Conservation (phyloP, 176 grass and related monocot species). For the Bonia amplexicaulis region DNA sequence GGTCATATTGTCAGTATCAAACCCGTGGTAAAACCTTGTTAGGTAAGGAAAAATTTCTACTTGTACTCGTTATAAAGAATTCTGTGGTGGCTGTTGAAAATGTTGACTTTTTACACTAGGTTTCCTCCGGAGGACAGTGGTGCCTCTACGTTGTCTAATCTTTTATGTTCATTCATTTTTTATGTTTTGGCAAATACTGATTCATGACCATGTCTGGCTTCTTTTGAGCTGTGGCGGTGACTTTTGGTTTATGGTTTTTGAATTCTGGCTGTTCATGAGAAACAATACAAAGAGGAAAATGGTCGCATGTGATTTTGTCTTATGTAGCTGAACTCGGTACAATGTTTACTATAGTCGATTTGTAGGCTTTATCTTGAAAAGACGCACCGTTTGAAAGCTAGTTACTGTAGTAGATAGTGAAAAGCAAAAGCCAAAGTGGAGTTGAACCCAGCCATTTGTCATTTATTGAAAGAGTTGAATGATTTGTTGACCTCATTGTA, state of each 20-base stretch:
- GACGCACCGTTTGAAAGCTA: too few species aligned
- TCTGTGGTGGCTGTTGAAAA: constrained; percentile 3
- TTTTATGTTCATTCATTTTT: constrained; percentile 5
- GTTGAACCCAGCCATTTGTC: neutral
- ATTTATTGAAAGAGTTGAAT: constrained; percentile 12
- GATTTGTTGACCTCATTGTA: neutral
- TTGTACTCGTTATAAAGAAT: neutral
- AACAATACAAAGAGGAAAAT: too few species aligned
- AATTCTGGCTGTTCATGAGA: too few species aligned
- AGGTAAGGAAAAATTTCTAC: neutral
- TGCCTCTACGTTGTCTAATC: neutral
- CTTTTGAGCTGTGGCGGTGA: too few species aligned
- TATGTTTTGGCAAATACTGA: neutral
- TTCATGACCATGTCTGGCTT: neutral
- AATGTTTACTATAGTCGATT: too few species aligned
- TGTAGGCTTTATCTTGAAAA: too few species aligned
- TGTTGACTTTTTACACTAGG: constrained; percentile 10
- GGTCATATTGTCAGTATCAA: neutral
- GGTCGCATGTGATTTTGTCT: too few species aligned
- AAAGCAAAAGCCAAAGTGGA: too few species aligned
- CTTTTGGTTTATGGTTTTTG: too few species aligned
- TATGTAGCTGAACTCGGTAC: too few species aligned
- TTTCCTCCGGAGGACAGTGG: neutral
- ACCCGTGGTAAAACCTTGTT: neutral
- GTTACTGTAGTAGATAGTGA: too few species aligned